Conservation (phyloP, 768 basidiomycete genomes). For the Serendipita sp. region DNA sequence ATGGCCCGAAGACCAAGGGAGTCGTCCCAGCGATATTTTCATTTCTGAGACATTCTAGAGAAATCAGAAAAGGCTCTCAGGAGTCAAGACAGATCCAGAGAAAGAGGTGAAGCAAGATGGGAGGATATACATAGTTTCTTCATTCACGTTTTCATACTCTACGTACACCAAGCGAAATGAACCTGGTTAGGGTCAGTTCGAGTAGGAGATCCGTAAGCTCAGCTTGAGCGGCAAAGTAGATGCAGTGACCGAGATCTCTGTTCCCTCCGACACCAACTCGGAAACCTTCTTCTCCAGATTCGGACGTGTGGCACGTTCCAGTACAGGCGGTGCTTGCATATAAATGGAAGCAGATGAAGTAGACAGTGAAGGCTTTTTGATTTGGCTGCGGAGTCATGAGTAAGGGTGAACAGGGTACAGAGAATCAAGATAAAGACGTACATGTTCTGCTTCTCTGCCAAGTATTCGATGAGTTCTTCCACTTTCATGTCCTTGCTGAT, state of each 20-base stretch:
- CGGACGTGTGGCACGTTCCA: conserved; percentile 76
- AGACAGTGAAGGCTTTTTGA: conserved; percentile 89
- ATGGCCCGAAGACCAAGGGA: too few species aligned
- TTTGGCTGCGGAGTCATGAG: conserved; percentile 45
- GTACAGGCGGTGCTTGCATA: conserved; percentile 83
- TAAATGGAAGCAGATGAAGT: conserved; percentile 64
- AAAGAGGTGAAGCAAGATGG: too few species aligned
- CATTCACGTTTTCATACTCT: too few species aligned
- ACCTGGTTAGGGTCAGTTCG: not conserved
- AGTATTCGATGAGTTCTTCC: conserved; percentile 73
- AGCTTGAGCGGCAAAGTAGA: conserved; percentile 75
- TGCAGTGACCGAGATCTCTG: conserved; percentile 80
- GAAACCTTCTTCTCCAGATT: conserved; percentile 77
- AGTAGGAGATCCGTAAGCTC: conserved; percentile 19
- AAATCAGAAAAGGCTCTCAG: too few species aligned
- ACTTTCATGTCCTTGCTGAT: conserved; percentile 63
- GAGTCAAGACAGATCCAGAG: too few species aligned
- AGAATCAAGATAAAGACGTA: conserved; percentile 25
- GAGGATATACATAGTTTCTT: too few species aligned
- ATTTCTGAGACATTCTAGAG: too few species aligned
- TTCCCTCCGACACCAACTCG: conserved; percentile 62
- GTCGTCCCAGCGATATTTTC: too few species aligned
- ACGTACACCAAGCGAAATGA: too few species aligned
- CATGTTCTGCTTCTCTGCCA: conserved; percentile 84
- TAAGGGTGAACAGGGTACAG: not conserved